Conservation (phyloP, 768 basidiomycete genomes). For the Tricholoma terreum region DNA sequence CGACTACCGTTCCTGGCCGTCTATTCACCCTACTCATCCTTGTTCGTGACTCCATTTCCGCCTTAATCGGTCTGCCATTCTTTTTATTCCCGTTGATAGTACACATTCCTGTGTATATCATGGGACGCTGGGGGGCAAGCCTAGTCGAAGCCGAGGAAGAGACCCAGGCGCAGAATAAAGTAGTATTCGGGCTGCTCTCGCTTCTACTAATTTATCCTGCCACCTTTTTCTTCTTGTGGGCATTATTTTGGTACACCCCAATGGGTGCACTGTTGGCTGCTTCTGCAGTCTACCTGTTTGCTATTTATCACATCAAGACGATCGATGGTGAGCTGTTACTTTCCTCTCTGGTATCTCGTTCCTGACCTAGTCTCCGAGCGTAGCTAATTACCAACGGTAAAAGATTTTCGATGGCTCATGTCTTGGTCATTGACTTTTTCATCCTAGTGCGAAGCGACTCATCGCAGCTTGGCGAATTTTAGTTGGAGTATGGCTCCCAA, state of each 20-base stretch:
- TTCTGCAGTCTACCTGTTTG: slow-evolving; percentile 69
- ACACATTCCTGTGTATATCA: slow-evolving; percentile 81
- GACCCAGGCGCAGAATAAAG: slow-evolving; percentile 95
- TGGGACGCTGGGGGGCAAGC: slow-evolving; percentile 71
- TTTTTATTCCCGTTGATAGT: slow-evolving; percentile 84
- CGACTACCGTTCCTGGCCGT: slow-evolving; percentile 79
- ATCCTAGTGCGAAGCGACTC: slow-evolving; percentile 72
- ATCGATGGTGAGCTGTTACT: slow-evolving; percentile 69
- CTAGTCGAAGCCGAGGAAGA: slow-evolving; percentile 87
- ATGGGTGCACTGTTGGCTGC: slow-evolving; percentile 72
- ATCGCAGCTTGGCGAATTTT: slow-evolving; percentile 96
- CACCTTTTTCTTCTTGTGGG: slow-evolving; percentile 86
- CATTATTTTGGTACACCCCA: slow-evolving; percentile 71
- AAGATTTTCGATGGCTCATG: slow-evolving; percentile 22
- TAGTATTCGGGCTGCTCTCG: slow-evolving; percentile 80
- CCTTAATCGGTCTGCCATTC: slow-evolving; percentile 77
- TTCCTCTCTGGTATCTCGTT: slow-evolving; percentile 1
- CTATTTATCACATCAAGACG: slow-evolving; percentile 79
- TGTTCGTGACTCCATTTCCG: slow-evolving; percentile 70
- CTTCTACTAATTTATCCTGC: slow-evolving; percentile 74
- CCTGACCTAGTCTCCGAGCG: slow-evolving; percentile 14
- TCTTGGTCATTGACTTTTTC: background rate
- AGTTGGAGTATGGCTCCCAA: slow-evolving; percentile 90
- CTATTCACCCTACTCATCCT: slow-evolving; percentile 77
- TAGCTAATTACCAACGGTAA: slow-evolving; percentile 79